Evolutionary conservation across 2,329 filamentous ascomycete genomes (phyloP).

Genomic region (Zasmidium cellare): DNA sequence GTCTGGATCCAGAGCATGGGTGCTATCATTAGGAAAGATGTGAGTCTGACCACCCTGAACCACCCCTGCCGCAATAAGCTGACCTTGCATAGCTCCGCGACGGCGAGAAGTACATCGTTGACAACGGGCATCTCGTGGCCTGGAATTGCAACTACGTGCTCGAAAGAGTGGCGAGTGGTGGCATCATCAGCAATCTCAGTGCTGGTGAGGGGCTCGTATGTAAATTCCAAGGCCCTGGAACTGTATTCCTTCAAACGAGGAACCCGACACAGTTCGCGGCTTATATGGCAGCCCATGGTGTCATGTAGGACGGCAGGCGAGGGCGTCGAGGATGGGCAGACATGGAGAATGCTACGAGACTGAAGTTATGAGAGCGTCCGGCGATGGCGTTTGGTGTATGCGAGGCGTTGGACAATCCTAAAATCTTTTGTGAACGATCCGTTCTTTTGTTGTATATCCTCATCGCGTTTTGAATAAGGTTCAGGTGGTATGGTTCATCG

Average conservation of each 20-base stretch:
- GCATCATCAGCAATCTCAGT: slow-evolving; percentile 82
- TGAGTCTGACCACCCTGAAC: slow-evolving; percentile 49
- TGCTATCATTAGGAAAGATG: slow-evolving; percentile 91
- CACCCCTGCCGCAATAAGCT: neutral
- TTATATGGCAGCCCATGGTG: slow-evolving; percentile 50
- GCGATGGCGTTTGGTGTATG: neutral
- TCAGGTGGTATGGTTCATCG: too few species aligned
- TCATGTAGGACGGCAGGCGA: neutral
- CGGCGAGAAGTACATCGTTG: slow-evolving; percentile 86
- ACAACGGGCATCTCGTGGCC: slow-evolving; percentile 64
- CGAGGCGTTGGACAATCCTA: neutral
- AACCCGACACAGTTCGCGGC: slow-evolving; percentile 67
- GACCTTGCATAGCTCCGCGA: slow-evolving; percentile 46
- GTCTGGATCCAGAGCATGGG: slow-evolving; percentile 92
- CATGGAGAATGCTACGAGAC: too few species aligned
- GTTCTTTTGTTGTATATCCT: too few species aligned
- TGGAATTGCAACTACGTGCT: slow-evolving; percentile 96
- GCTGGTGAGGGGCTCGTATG: slow-evolving; percentile 88
- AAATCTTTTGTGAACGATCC: too few species aligned
- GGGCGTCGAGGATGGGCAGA: too few species aligned
- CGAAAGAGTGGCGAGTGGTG: slow-evolving; percentile 85
- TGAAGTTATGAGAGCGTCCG: neutral
- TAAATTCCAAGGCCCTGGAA: slow-evolving; percentile 88
- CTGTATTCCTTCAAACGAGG: slow-evolving; percentile 87
- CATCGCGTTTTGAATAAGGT: too few species aligned